Evolutionary conservation across 345 rosid species (phyloP).

Genomic region (Salix exigua): DNA sequence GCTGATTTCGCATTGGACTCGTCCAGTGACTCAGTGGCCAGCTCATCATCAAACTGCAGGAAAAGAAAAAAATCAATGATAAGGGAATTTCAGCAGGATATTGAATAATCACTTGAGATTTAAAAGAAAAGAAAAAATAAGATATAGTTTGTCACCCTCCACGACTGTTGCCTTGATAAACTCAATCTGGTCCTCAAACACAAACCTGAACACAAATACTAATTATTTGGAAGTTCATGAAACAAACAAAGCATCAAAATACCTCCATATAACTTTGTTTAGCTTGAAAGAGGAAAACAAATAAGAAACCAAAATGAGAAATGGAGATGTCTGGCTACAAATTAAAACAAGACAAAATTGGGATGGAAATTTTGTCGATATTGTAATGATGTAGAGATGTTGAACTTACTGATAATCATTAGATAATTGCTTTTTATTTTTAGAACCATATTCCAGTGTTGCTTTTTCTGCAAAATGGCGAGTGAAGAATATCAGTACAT

Average conservation of each 20-base stretch:
- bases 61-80: background rate
- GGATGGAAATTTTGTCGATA: background rate
- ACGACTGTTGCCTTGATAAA: slow-evolving; percentile 80
- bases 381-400: background rate
- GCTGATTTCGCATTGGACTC: slow-evolving; percentile 55
- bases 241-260: background rate
- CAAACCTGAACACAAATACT: slow-evolving; percentile 45
- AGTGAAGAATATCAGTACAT: background rate
- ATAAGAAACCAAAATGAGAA: slow-evolving; percentile 2
- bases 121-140: background rate
- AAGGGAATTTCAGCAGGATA: background rate
- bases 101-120: background rate
- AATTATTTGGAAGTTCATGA: background rate
- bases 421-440: slow-evolving; percentile 56
- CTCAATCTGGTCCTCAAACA: slow-evolving; percentile 94
- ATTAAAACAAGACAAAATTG: background rate
- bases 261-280: background rate
- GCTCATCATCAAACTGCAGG: slow-evolving; percentile 49
- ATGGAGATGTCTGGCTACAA: slow-evolving; percentile 1
- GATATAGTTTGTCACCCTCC: slow-evolving; percentile 76
- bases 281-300: background rate
- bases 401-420: slow-evolving; percentile 74
- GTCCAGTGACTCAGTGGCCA: slow-evolving; percentile 38
- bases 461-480: slow-evolving; percentile 67
- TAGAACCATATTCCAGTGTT: slow-evolving; percentile 70